Evolutionary conservation across 2,329 filamentous ascomycete genomes (phyloP).

Genomic region (Sclerotinia minor): DNA sequence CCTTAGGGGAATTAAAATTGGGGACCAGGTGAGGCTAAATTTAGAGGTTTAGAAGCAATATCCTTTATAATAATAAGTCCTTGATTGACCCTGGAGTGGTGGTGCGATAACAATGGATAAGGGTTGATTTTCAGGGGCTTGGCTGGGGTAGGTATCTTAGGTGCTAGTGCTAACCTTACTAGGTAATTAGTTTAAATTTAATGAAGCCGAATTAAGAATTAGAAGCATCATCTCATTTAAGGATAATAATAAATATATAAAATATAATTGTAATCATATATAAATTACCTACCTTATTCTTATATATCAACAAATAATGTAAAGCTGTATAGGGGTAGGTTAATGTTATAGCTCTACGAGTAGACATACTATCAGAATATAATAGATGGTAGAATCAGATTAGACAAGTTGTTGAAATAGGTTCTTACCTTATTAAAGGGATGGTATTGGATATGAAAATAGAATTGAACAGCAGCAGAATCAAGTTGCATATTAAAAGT

Average conservation of each 20-base stretch:
- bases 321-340: neutral
- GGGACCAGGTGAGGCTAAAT: neutral
- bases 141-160: neutral
- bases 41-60: neutral
- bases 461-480: neutral
- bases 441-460: neutral
- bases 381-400: too few species aligned
- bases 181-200: too few species aligned
- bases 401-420: neutral
- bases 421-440: too few species aligned
- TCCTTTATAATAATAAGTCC: neutral
- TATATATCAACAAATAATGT: neutral
- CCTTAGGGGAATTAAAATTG: neutral
- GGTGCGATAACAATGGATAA: constrained; percentile 16
- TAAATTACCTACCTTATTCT: neutral
- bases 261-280: too few species aligned
- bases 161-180: too few species aligned
- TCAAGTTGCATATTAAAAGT: neutral
- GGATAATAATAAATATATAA: neutral
- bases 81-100: neutral
- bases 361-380: neutral
- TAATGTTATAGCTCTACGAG: neutral
- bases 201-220: neutral
- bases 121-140: constrained; percentile 10
- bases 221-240: neutral